A percentile compares a stretch with the other conserved stretches of the same genome.
phyloP scores from a whole-genome alignment of 371 early-diverging fungal species.

The Choanephora cucurbitarum region DNA sequence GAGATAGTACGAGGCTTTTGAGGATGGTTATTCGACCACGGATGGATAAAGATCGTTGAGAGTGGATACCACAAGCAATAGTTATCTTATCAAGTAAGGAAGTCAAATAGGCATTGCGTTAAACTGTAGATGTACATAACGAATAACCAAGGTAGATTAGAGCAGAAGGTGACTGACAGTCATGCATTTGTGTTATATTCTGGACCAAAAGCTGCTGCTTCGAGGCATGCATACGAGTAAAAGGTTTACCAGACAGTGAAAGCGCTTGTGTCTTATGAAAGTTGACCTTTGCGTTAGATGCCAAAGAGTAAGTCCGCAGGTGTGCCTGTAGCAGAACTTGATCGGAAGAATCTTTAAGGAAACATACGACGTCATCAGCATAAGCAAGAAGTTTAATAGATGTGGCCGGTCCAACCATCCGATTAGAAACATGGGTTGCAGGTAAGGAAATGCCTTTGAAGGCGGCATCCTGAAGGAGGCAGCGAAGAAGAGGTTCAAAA shows the following conservation, averaged over 20 bases:
- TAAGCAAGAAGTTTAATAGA: constrained; percentile 19
- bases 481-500: constrained; percentile 12
- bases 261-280: constrained; percentile 16
- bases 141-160: constrained; percentile 23
- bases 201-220: background rate
- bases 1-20: constrained; percentile 23
- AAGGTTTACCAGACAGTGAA: constrained; percentile 13
- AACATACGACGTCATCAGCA: constrained; percentile 20
- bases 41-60: constrained; percentile 14
- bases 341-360: constrained; percentile 6
- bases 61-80: constrained; percentile 3
- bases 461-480: background rate
- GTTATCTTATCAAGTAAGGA: constrained; percentile 10
- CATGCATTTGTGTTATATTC: constrained; percentile 13
- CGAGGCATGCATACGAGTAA: background rate
- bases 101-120: constrained; percentile 11
- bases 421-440: background rate
- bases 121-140: constrained; percentile 1
- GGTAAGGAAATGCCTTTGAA: background rate
- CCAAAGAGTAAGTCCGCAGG: constrained; percentile 8
- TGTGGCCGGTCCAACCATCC: background rate
- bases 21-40: constrained; percentile 17
- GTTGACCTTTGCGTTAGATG: constrained; percentile 25
- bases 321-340: constrained; percentile 4
- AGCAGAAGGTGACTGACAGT: background rate